Evolutionary conservation across 345 rosid genomes (phyloP), one percentile per base, ranked within the genome.

Genomic region (Kandelia obovata): DNA sequence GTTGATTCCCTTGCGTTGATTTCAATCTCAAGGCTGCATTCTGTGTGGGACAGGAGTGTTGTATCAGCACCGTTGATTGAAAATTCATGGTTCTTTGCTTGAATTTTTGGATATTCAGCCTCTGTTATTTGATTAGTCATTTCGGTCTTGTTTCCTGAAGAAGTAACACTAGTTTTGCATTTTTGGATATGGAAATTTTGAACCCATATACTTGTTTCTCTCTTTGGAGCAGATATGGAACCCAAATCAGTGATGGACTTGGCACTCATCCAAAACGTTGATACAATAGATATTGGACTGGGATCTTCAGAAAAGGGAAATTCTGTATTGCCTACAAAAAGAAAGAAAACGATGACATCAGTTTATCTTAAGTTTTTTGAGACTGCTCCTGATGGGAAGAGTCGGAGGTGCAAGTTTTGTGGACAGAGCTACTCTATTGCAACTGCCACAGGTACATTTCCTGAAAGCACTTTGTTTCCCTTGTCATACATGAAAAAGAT

Each of bases 331-430:
- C 66, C 80, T 5, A 75, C 92, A 31, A 93, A 93, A 78, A 86
- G 98, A 53, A 94, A 91, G 85, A 94, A 94, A 85, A 91, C 97
- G 0, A 89, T 91, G 98, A 94, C 98, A n/a, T 94, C 98, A 6
- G 90, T 91, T 15, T 93, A 82, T 78, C 98, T 93, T 53, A 94
- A 88, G 77, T 89, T 84, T 68, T 93, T 94, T 53, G 96, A 91
- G 81, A 91, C 92, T 56, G 87, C 96, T 47, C 64, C 88, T 59
- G 97, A 91, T 73, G 88, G 89, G 67, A 94, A 89, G 80, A 91
- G 90, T 72, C 83, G 98, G 35, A 83, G 88, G 72, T 94, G 98
- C 89, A 94, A 89, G 81, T 88, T 91, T 83, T 91, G 98, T 52
- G 92, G 96, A 34, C 98, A 92, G 79, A 85, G 86, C 85, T 92